These are phyloP conservation scores for Microcos paniculata DNA, from an alignment of 345 rosid species.

Conservation along the genomic window DNA sequence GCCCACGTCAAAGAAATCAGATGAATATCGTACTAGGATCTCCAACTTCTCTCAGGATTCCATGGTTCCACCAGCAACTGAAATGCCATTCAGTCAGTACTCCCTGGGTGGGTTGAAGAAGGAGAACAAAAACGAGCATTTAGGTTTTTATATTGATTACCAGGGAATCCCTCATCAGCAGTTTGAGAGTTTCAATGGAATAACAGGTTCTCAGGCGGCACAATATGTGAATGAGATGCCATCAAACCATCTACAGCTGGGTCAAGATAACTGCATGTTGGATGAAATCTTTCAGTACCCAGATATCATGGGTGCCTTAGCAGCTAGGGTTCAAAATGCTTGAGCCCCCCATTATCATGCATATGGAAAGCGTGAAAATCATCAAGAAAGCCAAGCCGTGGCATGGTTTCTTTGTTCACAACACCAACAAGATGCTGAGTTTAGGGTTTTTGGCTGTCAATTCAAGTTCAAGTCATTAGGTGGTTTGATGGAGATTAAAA, in stretches of 20 bases:
- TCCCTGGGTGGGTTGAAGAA: slow-evolving; percentile 10
- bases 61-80: background rate
- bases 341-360: slow-evolving; percentile 8
- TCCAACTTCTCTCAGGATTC: background rate
- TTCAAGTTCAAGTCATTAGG: background rate
- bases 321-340: slow-evolving; percentile 40
- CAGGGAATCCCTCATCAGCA: slow-evolving; percentile 16
- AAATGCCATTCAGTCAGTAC: background rate
- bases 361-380: background rate
- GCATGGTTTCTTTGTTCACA: background rate
- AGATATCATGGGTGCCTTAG: slow-evolving; percentile 31
- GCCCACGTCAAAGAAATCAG: slow-evolving; percentile 26
- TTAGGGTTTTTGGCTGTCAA: background rate
- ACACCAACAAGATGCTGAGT: background rate
- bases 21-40: background rate
- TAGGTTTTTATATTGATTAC: slow-evolving; percentile 13
- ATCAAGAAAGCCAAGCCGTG: background rate
- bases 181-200: slow-evolving; percentile 26
- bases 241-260: slow-evolving; percentile 23
- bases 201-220: slow-evolving; percentile 10
- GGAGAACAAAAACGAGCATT: slow-evolving; percentile 17
- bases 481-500: background rate
- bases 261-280: slow-evolving; percentile 21
- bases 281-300: slow-evolving; percentile 42
- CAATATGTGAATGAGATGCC: slow-evolving; percentile 10